Percentiles rank a stretch among this genome's conserved stretches.
Conservation (phyloP, 495 filamentous ascomycete genomes). For the Wilcoxina mikolae region DNA sequence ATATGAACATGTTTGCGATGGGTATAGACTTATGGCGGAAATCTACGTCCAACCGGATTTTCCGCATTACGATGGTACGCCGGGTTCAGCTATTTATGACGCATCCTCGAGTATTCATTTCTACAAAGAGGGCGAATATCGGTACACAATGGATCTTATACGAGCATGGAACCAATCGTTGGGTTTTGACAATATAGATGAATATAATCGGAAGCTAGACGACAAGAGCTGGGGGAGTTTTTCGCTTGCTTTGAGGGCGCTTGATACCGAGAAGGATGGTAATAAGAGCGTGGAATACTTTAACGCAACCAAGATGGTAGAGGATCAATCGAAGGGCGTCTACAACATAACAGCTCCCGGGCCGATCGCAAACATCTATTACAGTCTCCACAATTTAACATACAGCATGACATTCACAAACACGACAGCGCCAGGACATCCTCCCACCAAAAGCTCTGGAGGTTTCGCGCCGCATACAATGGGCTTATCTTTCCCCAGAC, state of each 20-base stretch:
- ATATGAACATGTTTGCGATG: constrained; percentile 8
- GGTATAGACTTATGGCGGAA: constrained; percentile 21
- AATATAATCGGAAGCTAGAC: not conserved
- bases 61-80: not conserved
- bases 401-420: constrained; percentile 10
- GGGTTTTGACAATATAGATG: constrained; percentile 6
- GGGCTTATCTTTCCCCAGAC: constrained; percentile 12
- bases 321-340: not conserved
- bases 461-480: not conserved
- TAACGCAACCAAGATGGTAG: not conserved
- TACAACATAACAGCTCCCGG: not conserved
- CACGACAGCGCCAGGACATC: constrained; percentile 6
- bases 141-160: constrained; percentile 13
- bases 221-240: not conserved
- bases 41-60: constrained; percentile 12
- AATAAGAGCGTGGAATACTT: not conserved
- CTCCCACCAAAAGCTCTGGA: not conserved
- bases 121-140: constrained; percentile 10
- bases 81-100: constrained; percentile 7
- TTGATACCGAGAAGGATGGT: not conserved
- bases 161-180: constrained; percentile 11
- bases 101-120: constrained; percentile 12
- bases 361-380: not conserved
- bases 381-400: not conserved
- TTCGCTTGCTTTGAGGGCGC: not conserved